A percentile compares a stretch with the other conserved stretches of the same genome.
phyloP scores from a whole-genome alignment of 2,329 filamentous ascomycete genomes.

The Aspergillus caelatus region DNA sequence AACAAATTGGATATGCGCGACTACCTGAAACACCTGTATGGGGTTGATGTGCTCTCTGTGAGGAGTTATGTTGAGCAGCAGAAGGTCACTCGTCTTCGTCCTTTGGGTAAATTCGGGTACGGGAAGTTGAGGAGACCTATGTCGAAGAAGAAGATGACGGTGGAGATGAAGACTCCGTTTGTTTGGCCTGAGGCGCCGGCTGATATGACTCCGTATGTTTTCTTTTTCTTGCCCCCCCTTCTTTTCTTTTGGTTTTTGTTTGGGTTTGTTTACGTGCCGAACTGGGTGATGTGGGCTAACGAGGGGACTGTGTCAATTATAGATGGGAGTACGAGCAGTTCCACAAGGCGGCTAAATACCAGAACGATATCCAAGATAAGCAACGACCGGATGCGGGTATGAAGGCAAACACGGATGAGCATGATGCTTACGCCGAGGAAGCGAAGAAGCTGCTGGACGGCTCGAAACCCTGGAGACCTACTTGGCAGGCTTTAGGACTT shows the following conservation, averaged over 20 bases:
- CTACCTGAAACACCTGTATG: slow-evolving; percentile 87
- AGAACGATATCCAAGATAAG: slow-evolving; percentile 44
- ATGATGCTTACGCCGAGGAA: slow-evolving; percentile 58
- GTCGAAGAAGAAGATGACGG: slow-evolving; percentile 88
- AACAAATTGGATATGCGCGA: slow-evolving; percentile 96
- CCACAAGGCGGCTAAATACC: slow-evolving; percentile 55
- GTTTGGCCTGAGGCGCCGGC: slow-evolving; percentile 76
- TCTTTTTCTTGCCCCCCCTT: slow-evolving; percentile 6
- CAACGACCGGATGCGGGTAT: slow-evolving; percentile 39
- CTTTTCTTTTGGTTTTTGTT: slow-evolving; percentile 6
- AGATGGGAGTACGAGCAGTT: slow-evolving; percentile 67
- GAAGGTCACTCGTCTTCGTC: slow-evolving; percentile 54
- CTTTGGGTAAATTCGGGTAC: slow-evolving; percentile 42
- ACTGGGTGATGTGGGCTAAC: background rate
- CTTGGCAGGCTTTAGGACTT: slow-evolving; percentile 48
- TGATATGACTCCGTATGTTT: slow-evolving; percentile 60
- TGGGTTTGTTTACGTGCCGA: slow-evolving; percentile 7
- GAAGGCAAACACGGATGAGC: slow-evolving; percentile 40
- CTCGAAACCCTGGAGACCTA: slow-evolving; percentile 62
- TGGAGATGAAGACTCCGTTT: slow-evolving; percentile 85
- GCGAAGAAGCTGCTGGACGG: slow-evolving; percentile 66
- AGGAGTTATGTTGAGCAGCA: slow-evolving; percentile 79
- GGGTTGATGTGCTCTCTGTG: slow-evolving; percentile 70
- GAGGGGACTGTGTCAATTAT: slow-evolving; percentile 5
- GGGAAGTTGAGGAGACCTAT: slow-evolving; percentile 70